Conservation (phyloP, 164 flowering plant genomes). For the Umbellularia californica region DNA sequence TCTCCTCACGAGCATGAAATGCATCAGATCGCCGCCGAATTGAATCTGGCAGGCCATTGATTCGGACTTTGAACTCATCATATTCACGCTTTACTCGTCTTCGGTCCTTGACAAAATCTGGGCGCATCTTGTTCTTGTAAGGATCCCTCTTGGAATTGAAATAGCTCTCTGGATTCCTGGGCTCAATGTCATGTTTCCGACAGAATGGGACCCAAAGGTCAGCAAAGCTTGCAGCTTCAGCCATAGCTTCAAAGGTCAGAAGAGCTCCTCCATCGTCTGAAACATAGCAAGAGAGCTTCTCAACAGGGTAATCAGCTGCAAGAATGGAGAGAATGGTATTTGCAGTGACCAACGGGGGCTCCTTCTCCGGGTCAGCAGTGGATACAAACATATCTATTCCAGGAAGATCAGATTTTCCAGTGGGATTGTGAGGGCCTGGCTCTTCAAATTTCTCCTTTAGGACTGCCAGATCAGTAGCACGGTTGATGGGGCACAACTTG, state of each 20-base stretch:
- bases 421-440: constrained; percentile 48
- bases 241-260: constrained; percentile 89
- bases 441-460: constrained; percentile 71
- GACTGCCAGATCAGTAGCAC: constrained; percentile 59
- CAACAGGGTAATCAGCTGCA: constrained; percentile 89
- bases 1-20: constrained; percentile 59
- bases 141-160: constrained; percentile 65
- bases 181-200: constrained; percentile 72
- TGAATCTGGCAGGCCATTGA: constrained; percentile 68
- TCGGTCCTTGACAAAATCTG: constrained; percentile 79
- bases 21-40: constrained; percentile 79
- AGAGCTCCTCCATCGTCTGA: constrained; percentile 96
- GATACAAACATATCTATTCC: constrained; percentile 91
- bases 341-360: constrained; percentile 87
- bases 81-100: constrained; percentile 71
- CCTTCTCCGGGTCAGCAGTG: constrained; percentile 95
- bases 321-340: constrained; percentile 89
- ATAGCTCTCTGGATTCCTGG: constrained; percentile 76
- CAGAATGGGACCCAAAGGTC: constrained; percentile 83
- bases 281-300: constrained; percentile 87
- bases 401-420: constrained; percentile 83
- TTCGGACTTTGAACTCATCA: constrained; percentile 78
- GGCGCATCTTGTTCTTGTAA: constrained; percentile 54
- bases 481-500: constrained; percentile 73
- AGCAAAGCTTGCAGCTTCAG: constrained; percentile 85